Evolutionary conservation across 495 filamentous ascomycete species (phyloP).

Genomic region (Penicillium daleae): DNA sequence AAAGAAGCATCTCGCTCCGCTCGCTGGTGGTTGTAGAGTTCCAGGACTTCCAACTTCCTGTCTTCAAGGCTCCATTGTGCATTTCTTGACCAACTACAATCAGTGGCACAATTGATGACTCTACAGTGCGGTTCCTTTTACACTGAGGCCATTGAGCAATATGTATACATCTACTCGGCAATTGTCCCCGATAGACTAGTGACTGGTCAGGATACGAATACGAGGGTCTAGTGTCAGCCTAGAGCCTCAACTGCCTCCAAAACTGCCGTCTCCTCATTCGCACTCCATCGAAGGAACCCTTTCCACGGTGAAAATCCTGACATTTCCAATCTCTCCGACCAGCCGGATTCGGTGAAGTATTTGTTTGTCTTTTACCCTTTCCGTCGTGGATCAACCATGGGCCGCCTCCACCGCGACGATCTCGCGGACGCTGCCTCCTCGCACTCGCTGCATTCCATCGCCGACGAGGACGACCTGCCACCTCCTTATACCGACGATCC

Average conservation of each 20-base stretch:
- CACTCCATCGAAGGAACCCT: neutral
- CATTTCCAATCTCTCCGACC: neutral
- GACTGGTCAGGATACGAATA: neutral
- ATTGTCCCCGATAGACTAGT: neutral
- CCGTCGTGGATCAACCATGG: conserved; percentile 20
- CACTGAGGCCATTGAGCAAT: neutral
- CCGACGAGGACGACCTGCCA: conserved; percentile 24
- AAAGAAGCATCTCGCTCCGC: neutral
- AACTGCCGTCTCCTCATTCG: neutral
- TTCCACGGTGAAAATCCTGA: neutral
- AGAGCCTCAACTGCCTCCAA: neutral
- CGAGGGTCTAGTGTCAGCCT: neutral
- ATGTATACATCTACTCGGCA: neutral
- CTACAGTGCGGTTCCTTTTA: too few species aligned
- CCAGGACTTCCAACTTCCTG: too few species aligned
- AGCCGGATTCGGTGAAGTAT: neutral
- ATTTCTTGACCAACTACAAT: neutral
- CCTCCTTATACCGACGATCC: conserved; percentile 34
- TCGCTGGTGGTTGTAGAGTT: too few species aligned
- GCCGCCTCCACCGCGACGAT: conserved; percentile 21
- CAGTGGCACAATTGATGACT: neutral
- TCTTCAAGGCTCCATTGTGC: too few species aligned
- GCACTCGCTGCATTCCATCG: conserved; percentile 31
- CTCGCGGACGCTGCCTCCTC: conserved; percentile 23
- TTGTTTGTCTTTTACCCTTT: conserved; percentile 8